Base-by-base conservation (phyloP, 345 rosid genomes). In the Bretschneidera sinensis region DNA sequence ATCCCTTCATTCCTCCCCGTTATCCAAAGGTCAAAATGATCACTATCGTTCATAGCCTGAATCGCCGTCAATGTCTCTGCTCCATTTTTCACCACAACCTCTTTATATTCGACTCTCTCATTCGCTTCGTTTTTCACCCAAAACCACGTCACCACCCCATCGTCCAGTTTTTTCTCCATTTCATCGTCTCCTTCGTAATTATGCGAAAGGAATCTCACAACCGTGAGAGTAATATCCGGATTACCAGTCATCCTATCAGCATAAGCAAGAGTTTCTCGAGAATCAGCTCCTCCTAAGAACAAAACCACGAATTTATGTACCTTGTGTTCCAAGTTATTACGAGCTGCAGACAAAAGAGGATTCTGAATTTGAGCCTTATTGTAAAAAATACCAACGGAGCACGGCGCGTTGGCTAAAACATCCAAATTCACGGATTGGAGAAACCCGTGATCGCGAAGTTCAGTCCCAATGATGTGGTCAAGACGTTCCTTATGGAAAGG, bases 201-300 rank as follows among this genome's bases (percentile, higher is more conserved):
- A 13, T 28, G 15, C 1, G 91, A 58, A 13, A 89, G 71, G 72
- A 89, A 92, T 35, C 91, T 61, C 17, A 87, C 63, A 17, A 85
- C 81, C 0, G 74, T 78, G 15, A 89, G 58, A 0, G 39, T 54
- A 21, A 83, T 83, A 6, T 79, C 67, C 0, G 83, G 81, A 31
- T 85, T 81, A 8, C 20, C 67, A 0, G 57, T 73, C 86, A 85
- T 82, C 45, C 87, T 61, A 2, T 84, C 89, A 0, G 95, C 83
- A 11, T 73, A 72, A 9, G 77, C 77, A 6, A 89, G 70, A 11
- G 91, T 89, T 64, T 92, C 97, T 55, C 97, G 76, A 13, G 79
- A 71, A 48, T 89, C 97, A 6, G 91, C 73, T n/a, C 98, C 98
- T 51, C 95, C 98, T 6, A 82, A 24, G 50, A 92, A 92, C 22